phyloP scores from a whole-genome alignment of 768 basidiomycete genomes.

The Cystobasidium tubakii region DNA sequence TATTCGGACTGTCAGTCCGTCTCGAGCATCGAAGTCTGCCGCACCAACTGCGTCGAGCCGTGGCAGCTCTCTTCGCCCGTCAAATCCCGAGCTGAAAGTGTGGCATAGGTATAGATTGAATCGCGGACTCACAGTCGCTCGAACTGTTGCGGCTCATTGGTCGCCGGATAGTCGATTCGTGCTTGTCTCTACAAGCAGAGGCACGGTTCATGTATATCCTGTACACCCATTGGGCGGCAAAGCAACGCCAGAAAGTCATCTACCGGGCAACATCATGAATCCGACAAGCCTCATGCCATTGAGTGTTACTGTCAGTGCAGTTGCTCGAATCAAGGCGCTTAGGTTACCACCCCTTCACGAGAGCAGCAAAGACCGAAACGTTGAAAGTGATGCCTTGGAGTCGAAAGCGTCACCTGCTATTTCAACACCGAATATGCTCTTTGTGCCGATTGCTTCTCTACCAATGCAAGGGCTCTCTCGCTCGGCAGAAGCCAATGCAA shows the following conservation, averaged over 20 bases:
- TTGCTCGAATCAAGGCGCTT: conserved; percentile 34
- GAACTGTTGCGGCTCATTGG: conserved; percentile 25
- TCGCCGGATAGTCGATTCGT: conserved; percentile 39
- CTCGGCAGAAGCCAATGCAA: not conserved
- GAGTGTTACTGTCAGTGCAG: conserved; percentile 33
- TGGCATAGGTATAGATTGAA: conserved; percentile 45
- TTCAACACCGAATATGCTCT: not conserved
- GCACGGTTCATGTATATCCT: conserved; percentile 42
- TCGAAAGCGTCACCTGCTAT: not conserved
- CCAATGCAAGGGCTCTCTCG: not conserved
- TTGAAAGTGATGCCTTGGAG: not conserved
- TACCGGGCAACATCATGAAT: conserved; percentile 25
- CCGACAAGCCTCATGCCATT: conserved; percentile 33
- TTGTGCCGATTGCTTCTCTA: not conserved
- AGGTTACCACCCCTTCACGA: not conserved
- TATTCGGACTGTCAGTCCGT: not conserved
- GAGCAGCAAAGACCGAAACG: not conserved
- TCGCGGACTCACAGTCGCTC: conserved; percentile 40
- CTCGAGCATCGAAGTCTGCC: not conserved
- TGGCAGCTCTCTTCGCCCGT: not conserved
- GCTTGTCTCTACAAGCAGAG: conserved; percentile 39
- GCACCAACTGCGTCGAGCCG: not conserved
- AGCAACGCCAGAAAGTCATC: conserved; percentile 33
- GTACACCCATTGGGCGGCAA: conserved; percentile 37
- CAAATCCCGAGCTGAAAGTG: conserved; percentile 32